Conservation (phyloP, 148 eudicot genomes). For the Camellia sinensis region DNA sequence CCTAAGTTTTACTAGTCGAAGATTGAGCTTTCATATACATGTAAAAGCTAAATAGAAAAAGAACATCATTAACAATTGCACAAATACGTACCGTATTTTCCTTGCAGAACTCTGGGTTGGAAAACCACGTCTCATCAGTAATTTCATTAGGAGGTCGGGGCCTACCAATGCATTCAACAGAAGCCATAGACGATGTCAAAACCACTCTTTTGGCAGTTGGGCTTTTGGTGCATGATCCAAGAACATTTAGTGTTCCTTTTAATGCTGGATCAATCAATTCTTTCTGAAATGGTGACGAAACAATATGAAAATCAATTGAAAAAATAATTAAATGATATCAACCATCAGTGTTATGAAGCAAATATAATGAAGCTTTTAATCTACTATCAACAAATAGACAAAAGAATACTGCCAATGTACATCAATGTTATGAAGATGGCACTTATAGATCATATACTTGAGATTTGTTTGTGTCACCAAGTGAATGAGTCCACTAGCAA, state of each 20-base stretch:
- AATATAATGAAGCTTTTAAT: no score
- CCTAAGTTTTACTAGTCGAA: constrained; percentile 10
- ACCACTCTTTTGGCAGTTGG: constrained; percentile 46
- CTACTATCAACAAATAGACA: no score
- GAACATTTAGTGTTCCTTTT: constrained; percentile 69
- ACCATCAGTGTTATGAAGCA: no score
- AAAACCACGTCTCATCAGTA: constrained; percentile 53
- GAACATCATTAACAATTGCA: not conserved
- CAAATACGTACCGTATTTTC: constrained; percentile 23
- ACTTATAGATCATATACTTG: no score
- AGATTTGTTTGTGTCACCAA: no score
- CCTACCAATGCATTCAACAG: constrained; percentile 34
- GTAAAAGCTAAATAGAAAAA: not conserved
- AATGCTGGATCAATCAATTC: constrained; percentile 66
- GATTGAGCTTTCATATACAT: not conserved
- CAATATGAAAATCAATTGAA: not conserved
- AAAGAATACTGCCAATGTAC: no score
- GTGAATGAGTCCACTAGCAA: no score
- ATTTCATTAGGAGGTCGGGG: constrained; percentile 44
- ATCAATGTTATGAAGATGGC: no score
- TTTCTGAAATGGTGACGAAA: constrained; percentile 24
- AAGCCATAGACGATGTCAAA: constrained; percentile 58
- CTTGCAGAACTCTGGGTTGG: constrained; percentile 33
- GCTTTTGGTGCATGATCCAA: constrained; percentile 41
- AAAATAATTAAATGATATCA: no score